phyloP scores from a whole-genome alignment of 768 basidiomycete genomes.

The Collybia nuda region DNA sequence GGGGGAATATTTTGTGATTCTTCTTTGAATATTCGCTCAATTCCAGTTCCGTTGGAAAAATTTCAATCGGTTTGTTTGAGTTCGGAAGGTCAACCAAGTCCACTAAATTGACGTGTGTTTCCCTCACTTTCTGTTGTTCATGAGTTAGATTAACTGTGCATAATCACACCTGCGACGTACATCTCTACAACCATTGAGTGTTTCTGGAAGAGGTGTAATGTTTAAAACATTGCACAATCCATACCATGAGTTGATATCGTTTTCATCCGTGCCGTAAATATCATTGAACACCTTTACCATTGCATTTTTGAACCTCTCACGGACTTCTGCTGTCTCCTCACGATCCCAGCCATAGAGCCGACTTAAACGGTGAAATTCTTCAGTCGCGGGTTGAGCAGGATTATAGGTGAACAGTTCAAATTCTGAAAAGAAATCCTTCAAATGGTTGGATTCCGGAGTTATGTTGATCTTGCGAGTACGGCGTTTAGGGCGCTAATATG shows the following conservation, averaged over 20 bases:
- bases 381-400: constrained; percentile 13
- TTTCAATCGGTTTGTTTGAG: constrained; percentile 4
- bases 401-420: constrained; percentile 22
- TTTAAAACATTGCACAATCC: constrained; percentile 22
- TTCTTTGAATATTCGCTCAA: constrained; percentile 30
- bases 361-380: constrained; percentile 26
- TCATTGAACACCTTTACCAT: constrained; percentile 31
- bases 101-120: constrained; percentile 36
- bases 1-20: constrained; percentile 29
- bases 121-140: constrained; percentile 20
- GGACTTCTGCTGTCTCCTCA: constrained; percentile 9
- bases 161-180: constrained; percentile 15
- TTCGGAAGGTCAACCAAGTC: constrained; percentile 29
- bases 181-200: constrained; percentile 19
- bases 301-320: constrained; percentile 23
- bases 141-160: not conserved
- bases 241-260: constrained; percentile 27
- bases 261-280: constrained; percentile 29
- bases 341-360: constrained; percentile 14
- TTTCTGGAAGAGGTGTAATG: constrained; percentile 26
- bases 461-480: too few relatives aligned
- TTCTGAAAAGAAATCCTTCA: constrained; percentile 17
- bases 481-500: too few relatives aligned
- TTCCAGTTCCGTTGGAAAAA: constrained; percentile 22
- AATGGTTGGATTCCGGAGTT: not conserved